A percentile compares a stretch with the other conserved stretches of the same genome.
phyloP scores from a whole-genome alignment of 140 eudicot species.

The Anethum foeniculum region DNA sequence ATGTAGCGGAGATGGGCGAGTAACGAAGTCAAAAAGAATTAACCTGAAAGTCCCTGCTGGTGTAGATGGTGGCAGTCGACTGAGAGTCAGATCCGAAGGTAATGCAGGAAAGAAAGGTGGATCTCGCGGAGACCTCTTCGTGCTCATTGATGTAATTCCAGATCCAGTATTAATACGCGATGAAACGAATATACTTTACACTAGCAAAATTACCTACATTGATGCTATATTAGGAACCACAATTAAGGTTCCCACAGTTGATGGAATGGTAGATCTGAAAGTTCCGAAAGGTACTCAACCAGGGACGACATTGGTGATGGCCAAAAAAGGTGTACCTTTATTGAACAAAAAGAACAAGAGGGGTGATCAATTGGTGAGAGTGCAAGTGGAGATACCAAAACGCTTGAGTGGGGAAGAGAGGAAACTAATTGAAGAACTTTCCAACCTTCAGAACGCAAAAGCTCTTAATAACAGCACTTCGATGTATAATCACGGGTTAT shows the following conservation, averaged over 20 bases:
- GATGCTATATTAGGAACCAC: slow-evolving; percentile 51
- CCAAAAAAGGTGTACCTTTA: slow-evolving; percentile 77
- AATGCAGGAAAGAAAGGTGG: slow-evolving; percentile 70
- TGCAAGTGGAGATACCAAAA: slow-evolving; percentile 86
- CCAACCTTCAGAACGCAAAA: slow-evolving; percentile 53
- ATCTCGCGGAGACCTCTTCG: slow-evolving; percentile 46
- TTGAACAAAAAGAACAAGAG: slow-evolving; percentile 52
- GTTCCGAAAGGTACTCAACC: slow-evolving; percentile 56
- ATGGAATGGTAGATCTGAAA: slow-evolving; percentile 41
- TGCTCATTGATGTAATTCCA: slow-evolving; percentile 27
- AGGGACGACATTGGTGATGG: slow-evolving; percentile 55
- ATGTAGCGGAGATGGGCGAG: slow-evolving; percentile 75
- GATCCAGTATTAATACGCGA: slow-evolving; percentile 48
- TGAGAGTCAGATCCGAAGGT: slow-evolving; percentile 73
- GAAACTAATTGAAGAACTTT: slow-evolving; percentile 69
- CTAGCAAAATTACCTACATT: slow-evolving; percentile 37
- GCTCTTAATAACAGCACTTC: slow-evolving; percentile 39
- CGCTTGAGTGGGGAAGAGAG: slow-evolving; percentile 60
- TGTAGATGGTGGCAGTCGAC: slow-evolving; percentile 69
- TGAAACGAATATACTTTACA: slow-evolving; percentile 41
- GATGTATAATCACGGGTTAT: background rate
- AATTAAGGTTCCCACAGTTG: slow-evolving; percentile 44
- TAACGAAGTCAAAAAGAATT: slow-evolving; percentile 57
- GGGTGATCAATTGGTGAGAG: slow-evolving; percentile 94
- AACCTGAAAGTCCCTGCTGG: slow-evolving; percentile 84